These are phyloP conservation scores for Epichloe gansuensis DNA, from an alignment of 2,329 filamentous ascomycete genomes.

Conservation along the genomic window DNA sequence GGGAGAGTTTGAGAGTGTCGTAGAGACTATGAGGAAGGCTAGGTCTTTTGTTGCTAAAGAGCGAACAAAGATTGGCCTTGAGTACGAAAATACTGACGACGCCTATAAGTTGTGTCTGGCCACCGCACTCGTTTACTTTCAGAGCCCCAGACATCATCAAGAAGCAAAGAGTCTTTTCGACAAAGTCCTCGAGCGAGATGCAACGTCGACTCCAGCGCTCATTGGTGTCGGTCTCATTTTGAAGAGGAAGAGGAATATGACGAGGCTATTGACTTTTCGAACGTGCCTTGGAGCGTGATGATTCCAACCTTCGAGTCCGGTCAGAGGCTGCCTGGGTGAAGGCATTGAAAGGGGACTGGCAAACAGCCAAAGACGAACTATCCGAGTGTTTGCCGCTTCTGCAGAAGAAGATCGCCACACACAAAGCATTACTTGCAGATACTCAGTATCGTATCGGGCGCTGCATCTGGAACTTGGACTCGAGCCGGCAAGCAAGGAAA, in stretches of 20 bases:
- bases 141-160: conserved; percentile 77
- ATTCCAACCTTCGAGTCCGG: conserved; percentile 62
- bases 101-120: conserved; percentile 66
- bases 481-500: conserved; percentile 62
- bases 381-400: conserved; percentile 57
- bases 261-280: conserved; percentile 71
- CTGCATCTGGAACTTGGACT: conserved; percentile 76
- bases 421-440: conserved; percentile 66
- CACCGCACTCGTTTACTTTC: conserved; percentile 81
- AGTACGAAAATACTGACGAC: conserved; percentile 58
- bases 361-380: conserved; percentile 54
- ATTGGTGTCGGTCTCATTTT: conserved; percentile 86
- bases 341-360: conserved; percentile 67
- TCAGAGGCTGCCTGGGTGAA: conserved; percentile 90
- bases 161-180: conserved; percentile 85
- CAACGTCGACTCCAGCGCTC: conserved; percentile 65
- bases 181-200: conserved; percentile 62
- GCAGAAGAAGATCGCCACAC: conserved; percentile 41
- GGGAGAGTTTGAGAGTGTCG: conserved; percentile 74
- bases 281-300: conserved; percentile 62
- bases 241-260: conserved; percentile 87
- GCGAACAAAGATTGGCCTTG: conserved; percentile 53
- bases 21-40: conserved; percentile 68
- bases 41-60: conserved; percentile 48
- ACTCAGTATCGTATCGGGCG: conserved; percentile 78